Percentiles rank a stretch among this genome's conserved stretches.
Evolutionary conservation across 805 yeast genomes (phyloP).

Genomic region (Metschnikowia santaceciliae): DNA sequence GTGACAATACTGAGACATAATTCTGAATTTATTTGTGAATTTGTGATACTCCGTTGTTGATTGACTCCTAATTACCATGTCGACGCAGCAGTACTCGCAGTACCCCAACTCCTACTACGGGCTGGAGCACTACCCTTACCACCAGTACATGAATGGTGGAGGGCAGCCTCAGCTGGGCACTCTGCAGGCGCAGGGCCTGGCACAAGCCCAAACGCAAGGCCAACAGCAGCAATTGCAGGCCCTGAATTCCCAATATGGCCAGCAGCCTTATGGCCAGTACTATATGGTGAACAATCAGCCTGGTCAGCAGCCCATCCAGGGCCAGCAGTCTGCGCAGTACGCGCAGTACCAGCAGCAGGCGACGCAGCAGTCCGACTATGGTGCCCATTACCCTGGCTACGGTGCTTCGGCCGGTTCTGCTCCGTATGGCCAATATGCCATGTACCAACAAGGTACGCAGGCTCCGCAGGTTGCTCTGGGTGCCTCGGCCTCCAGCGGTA

Average conservation of each 20-base stretch:
- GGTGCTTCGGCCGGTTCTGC: constrained; percentile 9
- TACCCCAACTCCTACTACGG: constrained; percentile 20
- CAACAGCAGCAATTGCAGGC: constrained; percentile 14
- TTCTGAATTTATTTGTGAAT: no score
- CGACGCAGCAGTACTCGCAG: constrained; percentile 20
- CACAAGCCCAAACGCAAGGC: constrained; percentile 5
- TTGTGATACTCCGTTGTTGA: no score
- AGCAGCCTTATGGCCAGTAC: constrained; percentile 19
- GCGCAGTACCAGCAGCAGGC: constrained; percentile 13
- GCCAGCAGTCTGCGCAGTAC: constrained; percentile 10
- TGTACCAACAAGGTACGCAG: constrained; percentile 15
- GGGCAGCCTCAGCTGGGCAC: constrained; percentile 15
- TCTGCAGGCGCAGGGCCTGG: constrained; percentile 12
- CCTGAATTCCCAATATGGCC: constrained; percentile 14
- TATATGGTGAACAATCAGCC: constrained; percentile 18
- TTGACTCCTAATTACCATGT: constrained; percentile 8
- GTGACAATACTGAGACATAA: no score
- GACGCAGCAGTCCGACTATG: constrained; percentile 13
- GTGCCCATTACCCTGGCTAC: constrained; percentile 17
- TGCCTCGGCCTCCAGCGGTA: constrained; percentile 6
- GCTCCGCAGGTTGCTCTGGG: constrained; percentile 10
- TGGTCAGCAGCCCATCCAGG: constrained; percentile 15
- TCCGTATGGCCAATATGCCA: constrained; percentile 17
- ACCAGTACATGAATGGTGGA: constrained; percentile 17
- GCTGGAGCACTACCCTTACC: constrained; percentile 21